Evolutionary conservation across 164 flowering plant genomes (phyloP).

Genomic region (Liquidambar formosana): DNA sequence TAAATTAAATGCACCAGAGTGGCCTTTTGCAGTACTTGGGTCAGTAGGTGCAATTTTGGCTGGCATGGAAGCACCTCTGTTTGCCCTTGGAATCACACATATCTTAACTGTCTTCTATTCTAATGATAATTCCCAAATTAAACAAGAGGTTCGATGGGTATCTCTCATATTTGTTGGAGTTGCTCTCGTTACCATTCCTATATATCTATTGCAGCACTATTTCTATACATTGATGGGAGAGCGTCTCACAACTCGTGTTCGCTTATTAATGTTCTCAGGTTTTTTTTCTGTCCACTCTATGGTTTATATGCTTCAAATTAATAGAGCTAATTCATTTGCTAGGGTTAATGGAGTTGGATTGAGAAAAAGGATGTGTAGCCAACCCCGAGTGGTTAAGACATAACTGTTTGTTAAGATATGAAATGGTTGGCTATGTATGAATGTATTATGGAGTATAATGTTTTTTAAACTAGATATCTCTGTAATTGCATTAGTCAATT

Average conservation of each 20-base stretch:
- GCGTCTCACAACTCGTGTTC: slow-evolving; percentile 63
- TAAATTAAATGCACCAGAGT: slow-evolving; percentile 61
- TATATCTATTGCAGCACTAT: slow-evolving; percentile 67
- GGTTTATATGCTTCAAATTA: no score
- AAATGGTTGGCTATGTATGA: no score
- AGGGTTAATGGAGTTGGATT: no score
- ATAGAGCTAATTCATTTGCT: no score
- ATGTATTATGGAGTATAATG: no score
- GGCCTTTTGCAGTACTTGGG: slow-evolving; percentile 71
- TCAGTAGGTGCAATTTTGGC: slow-evolving; percentile 69
- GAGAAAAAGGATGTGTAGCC: no score
- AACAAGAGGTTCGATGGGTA: slow-evolving; percentile 43
- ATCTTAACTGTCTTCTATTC: slow-evolving; percentile 58
- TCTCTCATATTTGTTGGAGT: slow-evolving; percentile 57
- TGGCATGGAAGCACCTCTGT: slow-evolving; percentile 69
- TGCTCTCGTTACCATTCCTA: slow-evolving; percentile 48
- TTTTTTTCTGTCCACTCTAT: neutral
- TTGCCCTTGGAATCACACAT: slow-evolving; percentile 66
- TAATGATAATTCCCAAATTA: slow-evolving; percentile 34
- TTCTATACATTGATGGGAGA: slow-evolving; percentile 78
- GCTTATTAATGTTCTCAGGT: slow-evolving; percentile 80
- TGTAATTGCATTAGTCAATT: no score
- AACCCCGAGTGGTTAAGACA: no score
- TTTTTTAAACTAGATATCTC: no score
- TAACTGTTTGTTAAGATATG: no score